phyloP scores from a whole-genome alignment of 1,284 basidiomycete species.

The Trametes sp. region DNA sequence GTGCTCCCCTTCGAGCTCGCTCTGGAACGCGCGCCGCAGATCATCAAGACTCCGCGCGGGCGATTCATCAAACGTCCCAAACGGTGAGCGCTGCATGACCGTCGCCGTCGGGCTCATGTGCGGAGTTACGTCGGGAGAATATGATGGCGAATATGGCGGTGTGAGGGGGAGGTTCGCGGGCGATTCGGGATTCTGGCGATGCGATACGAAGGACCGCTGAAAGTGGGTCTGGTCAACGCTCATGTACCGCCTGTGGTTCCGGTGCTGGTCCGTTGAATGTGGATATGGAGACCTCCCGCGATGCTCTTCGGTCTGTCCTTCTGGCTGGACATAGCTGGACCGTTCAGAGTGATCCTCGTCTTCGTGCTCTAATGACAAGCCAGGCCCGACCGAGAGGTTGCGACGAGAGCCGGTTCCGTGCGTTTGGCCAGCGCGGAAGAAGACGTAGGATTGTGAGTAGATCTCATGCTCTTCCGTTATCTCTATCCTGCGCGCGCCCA shows the following conservation, averaged over 20 bases:
- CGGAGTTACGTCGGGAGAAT: constrained; percentile 27
- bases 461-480: constrained; percentile 83
- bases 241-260: constrained; percentile 37
- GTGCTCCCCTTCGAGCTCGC: constrained; percentile 31
- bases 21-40: constrained; percentile 23
- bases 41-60: constrained; percentile 35
- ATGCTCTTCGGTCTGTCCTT: constrained; percentile 17
- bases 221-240: constrained; percentile 46
- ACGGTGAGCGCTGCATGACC: constrained; percentile 31
- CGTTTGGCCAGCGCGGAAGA: constrained; percentile 67
- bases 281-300: constrained; percentile 32
- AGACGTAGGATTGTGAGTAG: constrained; percentile 75
- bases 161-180: constrained; percentile 41
- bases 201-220: constrained; percentile 41
- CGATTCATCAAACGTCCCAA: constrained; percentile 33
- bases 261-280: constrained; percentile 4
- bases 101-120: constrained; percentile 33
- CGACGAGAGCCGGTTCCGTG: constrained; percentile 50
- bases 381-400: constrained; percentile 84
- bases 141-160: constrained; percentile 36
- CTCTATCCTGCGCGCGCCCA: constrained; percentile 83
- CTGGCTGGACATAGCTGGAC: constrained; percentile 33
- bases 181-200: constrained; percentile 36
- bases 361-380: constrained; percentile 48
- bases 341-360: constrained; percentile 48